phyloP scores from a whole-genome alignment of 306 rosid genomes.

The Vicia villosa region DNA sequence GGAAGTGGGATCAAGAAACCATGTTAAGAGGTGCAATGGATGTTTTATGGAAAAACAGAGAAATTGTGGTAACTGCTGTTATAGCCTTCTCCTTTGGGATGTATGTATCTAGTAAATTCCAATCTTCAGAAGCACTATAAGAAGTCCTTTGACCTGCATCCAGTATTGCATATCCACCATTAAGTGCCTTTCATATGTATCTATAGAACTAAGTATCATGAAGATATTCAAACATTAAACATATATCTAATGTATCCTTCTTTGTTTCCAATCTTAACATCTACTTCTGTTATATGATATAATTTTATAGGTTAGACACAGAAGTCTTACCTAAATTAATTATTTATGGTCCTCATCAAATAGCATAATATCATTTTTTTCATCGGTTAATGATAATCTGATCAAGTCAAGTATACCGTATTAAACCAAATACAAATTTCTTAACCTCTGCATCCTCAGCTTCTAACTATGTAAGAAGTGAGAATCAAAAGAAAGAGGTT shows the following conservation, averaged over 20 bases:
- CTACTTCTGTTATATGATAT: slow-evolving; percentile 28
- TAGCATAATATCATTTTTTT: background rate
- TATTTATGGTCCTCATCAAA: background rate
- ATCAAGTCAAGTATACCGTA: slow-evolving; percentile 25
- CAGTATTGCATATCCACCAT: slow-evolving; percentile 26
- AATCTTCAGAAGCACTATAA: slow-evolving; percentile 34
- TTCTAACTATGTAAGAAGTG: slow-evolving; percentile 17
- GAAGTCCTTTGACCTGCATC: slow-evolving; percentile 18
- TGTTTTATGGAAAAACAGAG: slow-evolving; percentile 52
- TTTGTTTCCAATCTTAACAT: slow-evolving; percentile 16
- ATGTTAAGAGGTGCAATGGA: slow-evolving; percentile 37
- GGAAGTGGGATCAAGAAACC: slow-evolving; percentile 52
- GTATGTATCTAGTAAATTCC: slow-evolving; percentile 42
- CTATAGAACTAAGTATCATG: slow-evolving; percentile 24
- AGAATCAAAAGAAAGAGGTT: slow-evolving; percentile 3
- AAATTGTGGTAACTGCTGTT: slow-evolving; percentile 53
- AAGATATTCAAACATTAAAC: slow-evolving; percentile 26
- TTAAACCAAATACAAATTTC: slow-evolving; percentile 8
- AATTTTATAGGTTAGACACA: slow-evolving; percentile 15
- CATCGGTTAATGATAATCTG: slow-evolving; percentile 17
- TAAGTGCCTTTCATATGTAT: background rate
- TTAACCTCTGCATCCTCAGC: slow-evolving; percentile 15
- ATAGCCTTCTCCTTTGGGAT: slow-evolving; percentile 68
- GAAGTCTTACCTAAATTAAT: background rate
- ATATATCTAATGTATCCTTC: slow-evolving; percentile 2